Evolutionary conservation across 257 asterid genomes (phyloP).

Genomic region (Rhazya stricta): DNA sequence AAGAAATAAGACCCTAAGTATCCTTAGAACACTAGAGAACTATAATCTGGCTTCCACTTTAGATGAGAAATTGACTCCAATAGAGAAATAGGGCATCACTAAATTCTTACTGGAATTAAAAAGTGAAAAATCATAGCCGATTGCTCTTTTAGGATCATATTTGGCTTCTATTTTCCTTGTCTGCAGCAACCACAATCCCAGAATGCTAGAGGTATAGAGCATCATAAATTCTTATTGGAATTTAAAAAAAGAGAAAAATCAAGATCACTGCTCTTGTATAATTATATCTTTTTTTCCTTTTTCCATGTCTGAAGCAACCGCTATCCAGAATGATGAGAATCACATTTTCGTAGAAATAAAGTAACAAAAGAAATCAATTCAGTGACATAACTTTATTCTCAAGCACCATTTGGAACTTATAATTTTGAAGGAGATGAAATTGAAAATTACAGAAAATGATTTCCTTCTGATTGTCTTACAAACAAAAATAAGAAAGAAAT

Average conservation of each 20-base stretch:
- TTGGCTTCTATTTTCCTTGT: not conserved
- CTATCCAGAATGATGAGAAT: not conserved
- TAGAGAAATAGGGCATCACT: not conserved
- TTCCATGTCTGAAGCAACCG: too few species aligned
- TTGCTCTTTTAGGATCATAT: not conserved
- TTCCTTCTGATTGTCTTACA: not conserved
- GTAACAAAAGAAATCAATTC: not conserved
- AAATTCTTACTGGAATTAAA: not conserved
- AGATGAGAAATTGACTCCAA: not conserved
- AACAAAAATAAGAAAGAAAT: not conserved
- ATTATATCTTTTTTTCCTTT: too few species aligned
- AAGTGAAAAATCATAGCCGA: not conserved
- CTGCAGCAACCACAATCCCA: not conserved
- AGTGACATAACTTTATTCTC: not conserved
- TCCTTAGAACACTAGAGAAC: not conserved
- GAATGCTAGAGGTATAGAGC: too few species aligned
- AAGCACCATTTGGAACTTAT: not conserved
- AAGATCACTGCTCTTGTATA: too few species aligned
- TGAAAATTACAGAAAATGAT: not conserved
- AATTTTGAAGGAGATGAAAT: not conserved
- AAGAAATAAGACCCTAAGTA: not conserved
- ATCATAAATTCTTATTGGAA: too few species aligned
- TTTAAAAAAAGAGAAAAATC: too few species aligned
- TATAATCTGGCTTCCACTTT: not conserved
- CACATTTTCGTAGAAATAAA: not conserved